Conservation (phyloP, 305 asterid species). For the Fraxinus albicans region DNA sequence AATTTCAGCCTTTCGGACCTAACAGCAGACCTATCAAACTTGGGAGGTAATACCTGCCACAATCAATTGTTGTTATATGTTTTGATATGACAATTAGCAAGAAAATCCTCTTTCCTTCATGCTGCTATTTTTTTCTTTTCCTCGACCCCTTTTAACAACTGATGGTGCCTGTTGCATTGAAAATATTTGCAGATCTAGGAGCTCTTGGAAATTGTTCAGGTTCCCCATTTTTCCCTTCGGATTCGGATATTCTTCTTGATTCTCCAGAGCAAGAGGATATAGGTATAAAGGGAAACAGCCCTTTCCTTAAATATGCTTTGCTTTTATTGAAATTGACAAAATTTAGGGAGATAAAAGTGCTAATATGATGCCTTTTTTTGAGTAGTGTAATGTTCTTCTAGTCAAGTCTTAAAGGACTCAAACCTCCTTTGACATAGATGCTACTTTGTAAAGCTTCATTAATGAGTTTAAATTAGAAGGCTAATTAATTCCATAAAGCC, state of each 20-base stretch:
- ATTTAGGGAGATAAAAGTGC: not conserved
- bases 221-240: constrained; percentile 76
- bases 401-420: not conserved
- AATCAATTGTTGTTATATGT: not conserved
- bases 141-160: not conserved
- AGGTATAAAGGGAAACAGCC: constrained; percentile 37
- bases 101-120: not conserved
- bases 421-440: not conserved
- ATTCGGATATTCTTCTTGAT: constrained; percentile 74
- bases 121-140: not conserved
- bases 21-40: constrained; percentile 68
- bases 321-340: not conserved
- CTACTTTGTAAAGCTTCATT: not conserved
- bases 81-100: not conserved
- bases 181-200: constrained; percentile 61
- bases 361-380: not conserved
- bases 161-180: not conserved
- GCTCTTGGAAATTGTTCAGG: constrained; percentile 73
- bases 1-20: constrained; percentile 73
- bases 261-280: constrained; percentile 69
- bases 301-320: not conserved
- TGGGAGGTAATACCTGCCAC: constrained; percentile 13
- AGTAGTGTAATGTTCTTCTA: not conserved
- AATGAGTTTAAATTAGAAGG: not conserved
- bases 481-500: not conserved